Conservation (phyloP, 75 land plant species). For the Selaginella moellendorffii region DNA sequence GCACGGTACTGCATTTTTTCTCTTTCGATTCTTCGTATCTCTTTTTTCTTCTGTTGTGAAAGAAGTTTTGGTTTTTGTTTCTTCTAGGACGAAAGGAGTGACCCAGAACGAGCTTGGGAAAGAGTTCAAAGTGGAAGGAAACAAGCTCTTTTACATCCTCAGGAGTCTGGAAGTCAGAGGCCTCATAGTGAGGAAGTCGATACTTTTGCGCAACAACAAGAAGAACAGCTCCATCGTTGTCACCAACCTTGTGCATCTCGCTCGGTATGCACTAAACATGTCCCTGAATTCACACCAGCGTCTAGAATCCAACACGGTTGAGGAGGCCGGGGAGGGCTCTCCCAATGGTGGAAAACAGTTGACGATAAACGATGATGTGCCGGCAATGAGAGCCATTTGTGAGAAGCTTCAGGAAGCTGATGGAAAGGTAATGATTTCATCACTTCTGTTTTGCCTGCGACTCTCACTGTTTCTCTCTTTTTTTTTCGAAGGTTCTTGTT, state of each 20-base stretch:
- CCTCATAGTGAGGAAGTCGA: conserved; percentile 53
- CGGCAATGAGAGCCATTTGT: conserved; percentile 71
- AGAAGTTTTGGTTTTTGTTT: conserved; percentile 3
- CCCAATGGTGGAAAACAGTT: not conserved
- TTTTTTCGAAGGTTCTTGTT: conserved; percentile 58
- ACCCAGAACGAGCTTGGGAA: conserved; percentile 76
- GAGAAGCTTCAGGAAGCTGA: conserved; percentile 73
- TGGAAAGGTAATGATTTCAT: conserved; percentile 76
- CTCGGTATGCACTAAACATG: conserved; percentile 64
- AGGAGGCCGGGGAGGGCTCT: not conserved
- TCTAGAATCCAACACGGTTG: conserved; percentile 37
- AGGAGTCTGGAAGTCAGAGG: conserved; percentile 60
- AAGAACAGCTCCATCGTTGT: conserved; percentile 30
- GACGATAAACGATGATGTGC: conserved; percentile 61
- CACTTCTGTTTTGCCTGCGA: no score
- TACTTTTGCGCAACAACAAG: conserved; percentile 31
- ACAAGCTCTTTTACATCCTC: conserved; percentile 62
- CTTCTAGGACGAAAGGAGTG: conserved; percentile 67
- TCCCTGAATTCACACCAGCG: conserved; percentile 54
- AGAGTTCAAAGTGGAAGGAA: conserved; percentile 64
- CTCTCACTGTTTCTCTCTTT: no score
- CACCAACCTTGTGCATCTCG: conserved; percentile 65
- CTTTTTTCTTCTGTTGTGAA: no score
- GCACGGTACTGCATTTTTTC: no score
- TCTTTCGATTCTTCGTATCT: no score